Evolutionary conservation across 2,329 filamentous ascomycete genomes (phyloP).

Genomic region (Madurella mycetomatis): DNA sequence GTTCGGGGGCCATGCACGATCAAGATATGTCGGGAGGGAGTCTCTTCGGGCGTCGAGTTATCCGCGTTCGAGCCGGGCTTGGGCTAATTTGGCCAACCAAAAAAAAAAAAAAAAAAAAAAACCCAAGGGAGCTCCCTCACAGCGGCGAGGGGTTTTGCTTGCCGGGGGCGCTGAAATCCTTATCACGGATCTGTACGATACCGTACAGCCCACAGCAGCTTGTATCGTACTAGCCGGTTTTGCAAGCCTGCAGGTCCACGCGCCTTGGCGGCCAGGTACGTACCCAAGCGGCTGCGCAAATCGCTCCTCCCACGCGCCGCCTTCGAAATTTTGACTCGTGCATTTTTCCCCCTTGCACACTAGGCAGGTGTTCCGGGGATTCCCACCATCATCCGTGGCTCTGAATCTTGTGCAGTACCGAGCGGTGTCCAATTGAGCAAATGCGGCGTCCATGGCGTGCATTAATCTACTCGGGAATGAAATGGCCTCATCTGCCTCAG

Average conservation of each 20-base stretch:
- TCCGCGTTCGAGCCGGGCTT: background rate
- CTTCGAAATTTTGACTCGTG: background rate
- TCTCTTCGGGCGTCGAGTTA: constrained; percentile 12
- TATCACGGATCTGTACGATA: background rate
- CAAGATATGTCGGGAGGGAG: constrained; percentile 13
- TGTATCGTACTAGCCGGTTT: background rate
- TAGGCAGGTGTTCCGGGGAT: background rate
- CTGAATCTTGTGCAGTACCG: background rate
- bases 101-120: too few relatives aligned
- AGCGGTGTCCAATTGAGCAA: background rate
- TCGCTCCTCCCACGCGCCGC: background rate
- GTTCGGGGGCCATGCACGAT: constrained; percentile 11
- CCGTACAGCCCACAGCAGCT: background rate
- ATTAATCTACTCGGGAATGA: constrained; percentile 1
- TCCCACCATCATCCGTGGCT: too few relatives aligned
- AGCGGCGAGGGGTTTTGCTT: constrained; percentile 7
- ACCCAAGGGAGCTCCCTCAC: constrained; percentile 9
- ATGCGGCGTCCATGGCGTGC: background rate
- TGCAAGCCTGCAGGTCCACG: background rate
- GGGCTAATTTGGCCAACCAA: constrained; percentile 13
- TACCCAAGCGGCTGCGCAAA: background rate
- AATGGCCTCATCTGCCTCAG: background rate
- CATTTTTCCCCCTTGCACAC: background rate
- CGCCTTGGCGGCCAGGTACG: background rate
- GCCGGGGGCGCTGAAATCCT: background rate